phyloP scores from a whole-genome alignment of 2,329 filamentous ascomycete species.

The Neurospora crassa region DNA sequence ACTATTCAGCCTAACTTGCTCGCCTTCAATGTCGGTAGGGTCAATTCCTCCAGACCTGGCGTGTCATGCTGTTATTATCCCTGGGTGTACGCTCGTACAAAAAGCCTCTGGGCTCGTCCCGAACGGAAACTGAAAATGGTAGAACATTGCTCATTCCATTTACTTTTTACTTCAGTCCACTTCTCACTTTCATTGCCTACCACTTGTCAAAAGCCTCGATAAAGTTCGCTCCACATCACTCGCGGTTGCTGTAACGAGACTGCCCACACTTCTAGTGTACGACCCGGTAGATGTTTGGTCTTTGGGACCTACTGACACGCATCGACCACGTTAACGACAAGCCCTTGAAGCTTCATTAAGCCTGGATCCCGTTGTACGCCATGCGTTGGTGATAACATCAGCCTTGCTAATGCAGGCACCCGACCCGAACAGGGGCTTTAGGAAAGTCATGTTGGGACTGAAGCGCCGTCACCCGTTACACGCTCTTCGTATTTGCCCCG shows the following conservation, averaged over 20 bases:
- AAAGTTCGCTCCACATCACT: neutral
- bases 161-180: neutral
- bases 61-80: conserved; percentile 13
- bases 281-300: neutral
- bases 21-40: neutral
- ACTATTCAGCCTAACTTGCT: neutral
- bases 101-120: conserved; percentile 5
- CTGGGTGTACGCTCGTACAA: conserved; percentile 12
- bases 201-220: neutral
- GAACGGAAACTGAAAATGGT: neutral
- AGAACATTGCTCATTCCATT: neutral
- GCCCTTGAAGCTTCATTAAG: neutral
- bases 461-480: conserved; percentile 16
- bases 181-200: neutral
- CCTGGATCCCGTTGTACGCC: neutral
- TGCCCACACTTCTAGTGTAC: neutral
- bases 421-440: conserved; percentile 5
- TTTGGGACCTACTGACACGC: neutral
- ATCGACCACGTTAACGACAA: neutral
- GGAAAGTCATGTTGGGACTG: conserved; percentile 3
- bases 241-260: neutral
- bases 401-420: conserved; percentile 13
- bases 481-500: conserved; percentile 12
- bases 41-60: neutral
- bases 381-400: conserved; percentile 3